A percentile compares a stretch with the other conserved stretches of the same genome.
Conservation (phyloP, 1,139 yeast species). For the Debaryomyces udenii region DNA sequence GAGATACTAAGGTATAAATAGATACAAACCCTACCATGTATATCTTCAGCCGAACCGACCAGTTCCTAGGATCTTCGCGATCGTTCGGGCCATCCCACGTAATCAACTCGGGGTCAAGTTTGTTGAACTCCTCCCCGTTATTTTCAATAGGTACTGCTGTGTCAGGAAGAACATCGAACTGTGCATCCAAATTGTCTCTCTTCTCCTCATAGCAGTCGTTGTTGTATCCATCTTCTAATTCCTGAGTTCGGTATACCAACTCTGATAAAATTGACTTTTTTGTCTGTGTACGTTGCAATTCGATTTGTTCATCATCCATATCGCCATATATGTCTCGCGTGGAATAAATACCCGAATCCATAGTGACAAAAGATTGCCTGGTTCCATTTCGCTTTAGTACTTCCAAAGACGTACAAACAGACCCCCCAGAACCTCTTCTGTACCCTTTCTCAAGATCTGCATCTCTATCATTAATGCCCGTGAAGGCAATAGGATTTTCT, state of each 20-base stretch:
- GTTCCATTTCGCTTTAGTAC: slow-evolving; percentile 16
- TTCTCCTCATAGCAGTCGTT: background rate
- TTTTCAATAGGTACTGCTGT: slow-evolving; percentile 14
- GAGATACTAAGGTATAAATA: slow-evolving; percentile 46
- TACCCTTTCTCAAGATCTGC: slow-evolving; percentile 9
- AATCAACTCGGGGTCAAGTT: slow-evolving; percentile 47
- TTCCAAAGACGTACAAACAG: slow-evolving; percentile 20
- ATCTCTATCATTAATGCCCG: slow-evolving; percentile 11
- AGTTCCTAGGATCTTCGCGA: slow-evolving; percentile 45
- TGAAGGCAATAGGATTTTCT: slow-evolving; percentile 21
- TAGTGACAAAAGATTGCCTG: slow-evolving; percentile 12
- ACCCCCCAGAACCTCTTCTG: slow-evolving; percentile 18
- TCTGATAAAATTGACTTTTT: slow-evolving; percentile 42
- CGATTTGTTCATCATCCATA: slow-evolving; percentile 31
- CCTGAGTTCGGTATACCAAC: slow-evolving; percentile 28
- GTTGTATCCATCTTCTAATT: slow-evolving; percentile 12
- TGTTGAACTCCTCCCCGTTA: slow-evolving; percentile 41
- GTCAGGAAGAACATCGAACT: slow-evolving; percentile 7
- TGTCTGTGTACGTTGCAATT: slow-evolving; percentile 39
- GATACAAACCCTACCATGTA: slow-evolving; percentile 40
- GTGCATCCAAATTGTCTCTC: slow-evolving; percentile 2
- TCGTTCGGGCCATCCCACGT: slow-evolving; percentile 44
- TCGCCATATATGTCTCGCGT: slow-evolving; percentile 42
- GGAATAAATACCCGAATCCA: slow-evolving; percentile 21
- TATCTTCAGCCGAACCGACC: slow-evolving; percentile 33